Conservation (phyloP, 352 stramenopile species). For the Ophiocytium majus region DNA sequence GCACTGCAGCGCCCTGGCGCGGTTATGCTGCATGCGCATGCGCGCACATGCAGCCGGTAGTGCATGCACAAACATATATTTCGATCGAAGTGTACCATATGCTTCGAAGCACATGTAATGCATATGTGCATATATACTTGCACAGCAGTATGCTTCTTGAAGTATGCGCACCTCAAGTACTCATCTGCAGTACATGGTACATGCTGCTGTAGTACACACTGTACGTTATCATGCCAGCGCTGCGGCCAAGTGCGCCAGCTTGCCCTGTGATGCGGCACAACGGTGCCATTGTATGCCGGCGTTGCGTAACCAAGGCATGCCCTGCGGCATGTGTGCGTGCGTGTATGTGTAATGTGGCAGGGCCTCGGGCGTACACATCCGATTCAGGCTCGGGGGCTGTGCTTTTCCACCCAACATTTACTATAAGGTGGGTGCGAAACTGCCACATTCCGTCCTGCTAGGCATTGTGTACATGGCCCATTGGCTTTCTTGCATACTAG, state of each 20-base stretch:
- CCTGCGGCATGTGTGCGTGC: neutral
- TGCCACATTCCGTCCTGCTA: no score
- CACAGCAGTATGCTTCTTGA: neutral
- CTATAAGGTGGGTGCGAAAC: constrained; percentile 82
- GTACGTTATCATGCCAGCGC: no score
- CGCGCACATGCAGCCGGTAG: neutral
- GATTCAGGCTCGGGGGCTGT: constrained; percentile 76
- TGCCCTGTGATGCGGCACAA: no score
- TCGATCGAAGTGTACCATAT: neutral
- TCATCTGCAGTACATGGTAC: neutral
- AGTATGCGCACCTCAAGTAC: no score
- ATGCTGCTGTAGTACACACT: neutral
- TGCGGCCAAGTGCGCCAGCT: no score
- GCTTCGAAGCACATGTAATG: neutral
- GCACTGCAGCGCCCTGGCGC: neutral
- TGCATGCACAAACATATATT: neutral
- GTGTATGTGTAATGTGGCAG: neutral
- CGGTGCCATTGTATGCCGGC: no score
- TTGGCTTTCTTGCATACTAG: no score
- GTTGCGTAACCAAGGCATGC: no score
- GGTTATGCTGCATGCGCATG: neutral
- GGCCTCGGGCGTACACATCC: constrained; percentile 70
- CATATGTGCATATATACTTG: neutral
- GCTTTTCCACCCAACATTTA: constrained; percentile 85
- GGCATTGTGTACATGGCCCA: no score